Evolutionary conservation across 805 yeast genomes (phyloP), one percentile per base, ranked within the genome.

Genomic region (Candida glaebosa): DNA sequence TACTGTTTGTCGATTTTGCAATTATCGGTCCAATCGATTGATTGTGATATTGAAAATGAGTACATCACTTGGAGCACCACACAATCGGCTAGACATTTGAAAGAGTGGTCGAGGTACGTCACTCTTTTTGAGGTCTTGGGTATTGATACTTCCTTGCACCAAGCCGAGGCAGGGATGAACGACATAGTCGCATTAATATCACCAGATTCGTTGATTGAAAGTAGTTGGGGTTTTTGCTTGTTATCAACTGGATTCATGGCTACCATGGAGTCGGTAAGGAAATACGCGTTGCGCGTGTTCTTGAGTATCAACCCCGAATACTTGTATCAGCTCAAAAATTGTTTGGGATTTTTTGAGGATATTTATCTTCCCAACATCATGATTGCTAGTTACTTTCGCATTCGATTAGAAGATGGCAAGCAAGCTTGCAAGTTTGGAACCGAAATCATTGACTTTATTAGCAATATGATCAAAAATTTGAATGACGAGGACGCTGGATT

Each of bases 61-160:
- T 58, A 62, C 16, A 71, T 82, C 54, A 37, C 42, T 2, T 82
- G 83, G 82, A 60, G 67, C n/a, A 40, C 44, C 1, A 30, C 51
- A 1, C 45, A 57, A 7, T 45, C 41, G 1, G 61, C 58, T 0
- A 42, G 42, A 15, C 66, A 69, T 32, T 52, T 76, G 15, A 65
- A 61, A 4, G 74, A 79, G 17, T 89, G 96, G 96, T 71, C 77
- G 33, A 73, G 86, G 44, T 89, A 71, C 52, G 69, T 79, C 19
- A 86, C 96, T 0, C 61, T 89, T 10, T 84, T 78, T 52, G 96
- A 89, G 54, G 84, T 89, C 36, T 63, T 87, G 19, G 93, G 88
- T 1, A 73, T 89, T 31, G 96, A 89, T 57, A 80, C 96, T 0
- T 85, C 96, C 0, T 63, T 87, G 51, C 89, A 90, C 51, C 96